A percentile compares a stretch with the other conserved stretches of the same genome.
Conservation (phyloP, 495 filamentous ascomycete genomes). For the Hypoxylon trugodes region DNA sequence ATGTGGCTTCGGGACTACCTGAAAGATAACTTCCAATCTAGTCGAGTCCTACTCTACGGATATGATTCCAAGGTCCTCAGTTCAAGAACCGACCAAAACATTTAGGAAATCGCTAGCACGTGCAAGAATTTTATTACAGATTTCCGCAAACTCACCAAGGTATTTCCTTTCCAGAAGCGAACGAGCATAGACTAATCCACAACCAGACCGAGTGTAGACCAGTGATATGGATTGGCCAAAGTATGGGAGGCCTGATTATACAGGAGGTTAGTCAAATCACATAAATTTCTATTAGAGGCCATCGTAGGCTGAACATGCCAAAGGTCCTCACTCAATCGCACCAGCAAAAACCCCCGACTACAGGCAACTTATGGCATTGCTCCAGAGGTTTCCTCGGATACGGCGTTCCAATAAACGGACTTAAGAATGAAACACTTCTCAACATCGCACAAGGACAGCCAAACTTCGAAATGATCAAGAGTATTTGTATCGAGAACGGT, state of each 20-base stretch:
- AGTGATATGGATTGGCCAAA: constrained; percentile 8
- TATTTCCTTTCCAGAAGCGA: neutral
- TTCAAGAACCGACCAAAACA: neutral
- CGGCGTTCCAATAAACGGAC: neutral
- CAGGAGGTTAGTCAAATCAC: neutral
- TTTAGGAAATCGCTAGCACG: neutral
- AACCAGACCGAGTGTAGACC: neutral
- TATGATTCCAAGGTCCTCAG: constrained; percentile 1
- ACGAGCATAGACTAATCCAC: neutral
- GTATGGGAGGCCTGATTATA: neutral
- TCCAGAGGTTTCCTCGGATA: neutral
- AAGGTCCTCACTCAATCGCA: neutral
- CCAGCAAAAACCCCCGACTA: neutral
- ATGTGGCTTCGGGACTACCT: constrained; percentile 9
- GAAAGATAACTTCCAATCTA: neutral
- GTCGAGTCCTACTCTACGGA: neutral
- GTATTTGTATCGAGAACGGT: neutral
- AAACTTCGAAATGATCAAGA: constrained; percentile 4
- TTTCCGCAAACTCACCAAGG: neutral
- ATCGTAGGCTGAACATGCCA: neutral
- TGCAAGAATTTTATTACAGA: neutral
- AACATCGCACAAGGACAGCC: neutral
- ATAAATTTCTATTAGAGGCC: neutral
- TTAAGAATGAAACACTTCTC: constrained; percentile 5
- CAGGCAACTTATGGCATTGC: neutral